These are phyloP conservation scores for Styphnolobium japonicum DNA, from an alignment of 306 rosid genomes.

Conservation along the genomic window DNA sequence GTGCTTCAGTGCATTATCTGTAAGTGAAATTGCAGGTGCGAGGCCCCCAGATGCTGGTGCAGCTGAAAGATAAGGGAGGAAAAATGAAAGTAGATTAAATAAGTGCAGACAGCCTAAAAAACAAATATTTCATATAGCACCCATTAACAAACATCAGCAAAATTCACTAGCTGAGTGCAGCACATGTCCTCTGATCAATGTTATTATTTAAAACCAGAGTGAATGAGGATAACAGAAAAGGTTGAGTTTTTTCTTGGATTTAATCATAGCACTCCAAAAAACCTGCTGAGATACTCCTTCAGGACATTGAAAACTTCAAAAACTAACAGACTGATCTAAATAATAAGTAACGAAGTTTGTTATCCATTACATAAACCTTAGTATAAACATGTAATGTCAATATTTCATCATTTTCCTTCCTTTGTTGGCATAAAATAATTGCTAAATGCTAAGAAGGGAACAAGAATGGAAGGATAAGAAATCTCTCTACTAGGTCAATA, in stretches of 20 bases:
- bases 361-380: not conserved
- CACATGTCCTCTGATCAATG: too few species aligned
- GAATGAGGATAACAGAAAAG: not conserved
- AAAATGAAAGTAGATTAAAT: not conserved
- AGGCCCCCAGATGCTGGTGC: conserved; percentile 10
- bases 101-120: not conserved
- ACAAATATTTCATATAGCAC: not conserved
- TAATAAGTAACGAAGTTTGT: not conserved
- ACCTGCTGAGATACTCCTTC: not conserved
- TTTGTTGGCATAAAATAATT: too few species aligned
- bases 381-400: not conserved
- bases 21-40: conserved; percentile 25
- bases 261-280: not conserved
- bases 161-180: too few species aligned
- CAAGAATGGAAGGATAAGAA: not conserved
- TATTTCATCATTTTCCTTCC: not conserved
- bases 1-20: conserved; percentile 83
- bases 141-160: not conserved
- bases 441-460: not conserved
- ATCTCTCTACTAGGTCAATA: not conserved
- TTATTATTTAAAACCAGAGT: not conserved
- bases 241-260: not conserved
- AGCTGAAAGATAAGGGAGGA: not conserved
- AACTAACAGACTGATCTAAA: not conserved
- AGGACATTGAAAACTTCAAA: not conserved